Conservation (phyloP, 2,329 filamentous ascomycete species). For the Nemania serpens region DNA sequence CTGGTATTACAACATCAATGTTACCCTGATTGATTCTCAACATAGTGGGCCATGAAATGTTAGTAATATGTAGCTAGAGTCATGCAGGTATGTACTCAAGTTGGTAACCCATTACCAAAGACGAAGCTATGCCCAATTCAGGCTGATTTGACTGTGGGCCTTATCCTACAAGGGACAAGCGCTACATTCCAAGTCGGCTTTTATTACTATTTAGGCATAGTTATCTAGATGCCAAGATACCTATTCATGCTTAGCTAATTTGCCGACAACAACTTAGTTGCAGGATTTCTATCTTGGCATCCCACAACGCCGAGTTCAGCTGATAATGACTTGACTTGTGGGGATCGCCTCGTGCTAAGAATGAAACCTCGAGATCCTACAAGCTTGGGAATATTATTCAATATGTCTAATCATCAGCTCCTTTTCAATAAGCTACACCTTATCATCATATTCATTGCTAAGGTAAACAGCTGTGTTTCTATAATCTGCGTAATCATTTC, state of each 20-base stretch:
- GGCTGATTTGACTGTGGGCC: background rate
- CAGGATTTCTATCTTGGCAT: conserved; percentile 14
- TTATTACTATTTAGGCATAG: background rate
- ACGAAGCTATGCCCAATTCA: background rate
- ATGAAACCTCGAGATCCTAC: too few relatives aligned
- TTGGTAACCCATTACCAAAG: conserved; percentile 14
- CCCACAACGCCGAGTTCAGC: conserved; percentile 15
- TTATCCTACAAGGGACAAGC: too few relatives aligned
- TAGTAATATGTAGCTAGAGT: conserved; percentile 1
- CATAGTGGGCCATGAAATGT: too few relatives aligned
- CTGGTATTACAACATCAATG: background rate
- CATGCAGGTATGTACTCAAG: too few relatives aligned
- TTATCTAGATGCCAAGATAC: conserved; percentile 2
- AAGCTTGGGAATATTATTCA: conserved; percentile 7
- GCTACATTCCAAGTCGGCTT: too few relatives aligned
- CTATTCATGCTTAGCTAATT: background rate
- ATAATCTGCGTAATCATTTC: too few relatives aligned
- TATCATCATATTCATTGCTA: too few relatives aligned
- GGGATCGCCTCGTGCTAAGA: too few relatives aligned
- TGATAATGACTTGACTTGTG: too few relatives aligned
- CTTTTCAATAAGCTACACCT: too few relatives aligned
- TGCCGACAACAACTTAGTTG: background rate
- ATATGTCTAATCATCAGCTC: background rate
- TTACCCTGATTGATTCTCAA: too few relatives aligned
- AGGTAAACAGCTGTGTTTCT: too few relatives aligned